Conservation (phyloP, 2,329 filamentous ascomycete species). For the Elsinoe necatrix region DNA sequence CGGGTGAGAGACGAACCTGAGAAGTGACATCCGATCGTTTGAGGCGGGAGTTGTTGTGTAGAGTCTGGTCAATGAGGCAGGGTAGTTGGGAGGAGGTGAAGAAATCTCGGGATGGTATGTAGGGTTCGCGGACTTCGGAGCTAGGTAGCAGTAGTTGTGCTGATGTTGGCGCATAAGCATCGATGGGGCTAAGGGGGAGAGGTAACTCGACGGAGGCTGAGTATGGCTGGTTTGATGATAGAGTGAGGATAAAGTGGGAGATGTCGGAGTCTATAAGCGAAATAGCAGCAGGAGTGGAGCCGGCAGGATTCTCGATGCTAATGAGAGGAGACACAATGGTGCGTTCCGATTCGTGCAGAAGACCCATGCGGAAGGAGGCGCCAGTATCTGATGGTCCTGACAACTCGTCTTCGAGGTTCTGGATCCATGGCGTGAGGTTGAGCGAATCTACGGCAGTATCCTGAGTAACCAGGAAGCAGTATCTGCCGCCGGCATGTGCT, state of each 20-base stretch:
- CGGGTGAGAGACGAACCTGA: constrained; percentile 60
- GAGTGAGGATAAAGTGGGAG: constrained; percentile 50
- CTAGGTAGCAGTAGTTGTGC: constrained; percentile 28
- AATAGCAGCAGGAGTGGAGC: constrained; percentile 34
- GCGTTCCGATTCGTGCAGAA: constrained; percentile 45
- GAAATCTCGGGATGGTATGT: constrained; percentile 55
- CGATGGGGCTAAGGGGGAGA: constrained; percentile 22
- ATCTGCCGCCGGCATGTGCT: constrained; percentile 39
- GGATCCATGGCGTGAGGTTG: constrained; percentile 49
- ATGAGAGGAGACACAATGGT: constrained; percentile 44
- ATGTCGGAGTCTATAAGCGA: constrained; percentile 49
- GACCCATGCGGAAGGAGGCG: constrained; percentile 47
- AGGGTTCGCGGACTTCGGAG: constrained; percentile 57
- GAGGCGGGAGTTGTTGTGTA: constrained; percentile 42
- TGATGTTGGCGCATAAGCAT: constrained; percentile 19
- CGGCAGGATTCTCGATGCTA: constrained; percentile 30
- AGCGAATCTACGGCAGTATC: constrained; percentile 46
- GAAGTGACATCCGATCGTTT: constrained; percentile 56
- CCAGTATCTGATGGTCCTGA: constrained; percentile 44
- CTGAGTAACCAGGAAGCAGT: constrained; percentile 52
- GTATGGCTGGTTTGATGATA: constrained; percentile 39
- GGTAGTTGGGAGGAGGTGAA: constrained; percentile 50
- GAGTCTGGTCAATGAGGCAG: constrained; percentile 47
- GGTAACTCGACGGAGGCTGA: constrained; percentile 46
- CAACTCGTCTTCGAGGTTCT: constrained; percentile 49